Percentiles rank a stretch among this genome's conserved stretches.
Conservation (phyloP, 805 yeast genomes). For the Dipodascopsis uninucleata region DNA sequence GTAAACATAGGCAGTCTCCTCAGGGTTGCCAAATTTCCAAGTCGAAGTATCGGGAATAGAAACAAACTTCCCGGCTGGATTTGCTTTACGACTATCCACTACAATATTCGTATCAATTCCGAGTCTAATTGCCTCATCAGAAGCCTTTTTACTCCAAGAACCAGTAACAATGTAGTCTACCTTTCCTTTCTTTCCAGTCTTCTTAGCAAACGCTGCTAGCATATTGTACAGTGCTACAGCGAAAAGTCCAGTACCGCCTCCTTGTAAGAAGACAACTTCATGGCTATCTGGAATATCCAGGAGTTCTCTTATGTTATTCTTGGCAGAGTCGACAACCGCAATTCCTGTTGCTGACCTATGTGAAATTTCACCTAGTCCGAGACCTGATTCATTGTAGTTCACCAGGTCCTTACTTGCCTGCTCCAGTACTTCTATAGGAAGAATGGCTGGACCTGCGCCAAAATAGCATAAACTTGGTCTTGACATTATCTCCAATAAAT, state of each 20-base stretch:
- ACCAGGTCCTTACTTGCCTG: conserved; percentile 83
- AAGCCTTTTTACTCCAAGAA: conserved; percentile 85
- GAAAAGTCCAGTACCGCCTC: conserved; percentile 97
- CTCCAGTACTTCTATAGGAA: conserved; percentile 79
- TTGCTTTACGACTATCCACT: conserved; percentile 55
- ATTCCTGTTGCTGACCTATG: conserved; percentile 87
- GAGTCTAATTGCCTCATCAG: conserved; percentile 80
- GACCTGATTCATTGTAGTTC: conserved; percentile 62
- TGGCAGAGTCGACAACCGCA: conserved; percentile 71
- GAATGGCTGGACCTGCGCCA: conserved; percentile 98
- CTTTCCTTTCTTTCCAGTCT: conserved; percentile 68
- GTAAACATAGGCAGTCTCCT: conserved; percentile 79
- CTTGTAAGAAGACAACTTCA: conserved; percentile 92
- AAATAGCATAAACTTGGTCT: too few species aligned
- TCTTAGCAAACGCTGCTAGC: conserved; percentile 67
- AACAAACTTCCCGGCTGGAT: conserved; percentile 54
- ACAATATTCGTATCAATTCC: conserved; percentile 72
- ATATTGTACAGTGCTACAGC: conserved; percentile 82
- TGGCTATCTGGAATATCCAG: conserved; percentile 83
- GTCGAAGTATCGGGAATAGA: conserved; percentile 54
- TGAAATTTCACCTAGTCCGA: conserved; percentile 94
- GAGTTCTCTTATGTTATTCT: conserved; percentile 59
- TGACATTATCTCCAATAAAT: too few species aligned
- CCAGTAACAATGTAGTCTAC: conserved; percentile 91
- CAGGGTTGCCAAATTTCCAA: conserved; percentile 57